A percentile compares a stretch with the other conserved stretches of the same genome.
Conservation (phyloP, 2,329 filamentous ascomycete genomes). For the Cladophialophora yegresii region DNA sequence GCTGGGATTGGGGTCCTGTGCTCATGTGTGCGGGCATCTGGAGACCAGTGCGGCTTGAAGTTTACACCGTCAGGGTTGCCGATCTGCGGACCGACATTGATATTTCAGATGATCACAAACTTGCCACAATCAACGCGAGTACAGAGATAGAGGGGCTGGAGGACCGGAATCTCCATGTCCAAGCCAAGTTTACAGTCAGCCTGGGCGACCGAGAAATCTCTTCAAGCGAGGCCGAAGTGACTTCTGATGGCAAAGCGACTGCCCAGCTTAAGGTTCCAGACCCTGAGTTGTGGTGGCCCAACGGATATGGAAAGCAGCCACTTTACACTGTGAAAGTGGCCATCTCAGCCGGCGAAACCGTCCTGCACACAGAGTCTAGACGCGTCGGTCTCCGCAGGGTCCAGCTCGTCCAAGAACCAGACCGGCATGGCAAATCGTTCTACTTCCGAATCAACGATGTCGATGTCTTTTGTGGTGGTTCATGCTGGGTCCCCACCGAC, state of each 20-base stretch:
- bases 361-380: constrained; percentile 51
- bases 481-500: constrained; percentile 68
- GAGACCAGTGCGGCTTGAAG: constrained; percentile 67
- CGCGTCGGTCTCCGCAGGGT: constrained; percentile 59
- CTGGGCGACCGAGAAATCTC: constrained; percentile 43
- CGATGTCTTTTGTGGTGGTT: constrained; percentile 68
- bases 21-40: constrained; percentile 65
- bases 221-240: constrained; percentile 46
- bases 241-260: constrained; percentile 42
- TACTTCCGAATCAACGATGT: constrained; percentile 66
- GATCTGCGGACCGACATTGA: constrained; percentile 56
- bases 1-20: constrained; percentile 71
- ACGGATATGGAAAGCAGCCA: constrained; percentile 60
- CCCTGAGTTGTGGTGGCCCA: constrained; percentile 62
- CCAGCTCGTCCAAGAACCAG: constrained; percentile 46
- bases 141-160: constrained; percentile 44
- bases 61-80: constrained; percentile 60
- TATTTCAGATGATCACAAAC: constrained; percentile 47
- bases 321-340: constrained; percentile 58
- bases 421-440: constrained; percentile 62
- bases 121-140: constrained; percentile 44
- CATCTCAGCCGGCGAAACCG: constrained; percentile 41
- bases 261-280: constrained; percentile 45
- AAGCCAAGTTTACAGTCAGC: constrained; percentile 42
- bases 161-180: constrained; percentile 18